Conservation (phyloP, 2,329 filamentous ascomycete genomes). For the Dactylella cylindrospora region DNA sequence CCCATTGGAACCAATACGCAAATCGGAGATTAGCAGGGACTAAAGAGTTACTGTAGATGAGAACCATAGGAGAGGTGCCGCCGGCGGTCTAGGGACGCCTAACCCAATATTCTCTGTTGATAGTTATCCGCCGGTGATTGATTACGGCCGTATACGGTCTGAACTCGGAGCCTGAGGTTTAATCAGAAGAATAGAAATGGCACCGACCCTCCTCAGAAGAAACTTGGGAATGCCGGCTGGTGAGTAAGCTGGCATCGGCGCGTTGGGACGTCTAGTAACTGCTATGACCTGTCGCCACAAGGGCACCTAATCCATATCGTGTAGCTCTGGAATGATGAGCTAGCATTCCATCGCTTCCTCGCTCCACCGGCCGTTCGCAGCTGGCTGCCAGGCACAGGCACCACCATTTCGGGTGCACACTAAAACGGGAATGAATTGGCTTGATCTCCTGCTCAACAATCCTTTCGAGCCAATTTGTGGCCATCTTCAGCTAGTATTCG, state of each 20-base stretch:
- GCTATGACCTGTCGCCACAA: conserved; percentile 10
- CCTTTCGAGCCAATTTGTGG: conserved; percentile 14
- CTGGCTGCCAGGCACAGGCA: conserved; percentile 30
- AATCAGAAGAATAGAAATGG: not conserved
- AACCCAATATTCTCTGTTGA: too few species aligned
- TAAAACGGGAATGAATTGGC: conserved; percentile 3
- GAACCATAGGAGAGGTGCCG: conserved; percentile 34
- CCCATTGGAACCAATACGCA: conserved; percentile 30
- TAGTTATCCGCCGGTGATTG: too few species aligned
- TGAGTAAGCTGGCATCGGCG: conserved; percentile 10
- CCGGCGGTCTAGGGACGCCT: too few species aligned
- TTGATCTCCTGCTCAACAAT: conserved; percentile 6
- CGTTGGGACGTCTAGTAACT: conserved; percentile 7
- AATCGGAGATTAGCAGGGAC: conserved; percentile 30
- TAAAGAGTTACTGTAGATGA: conserved; percentile 31
- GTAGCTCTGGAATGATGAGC: conserved; percentile 33
- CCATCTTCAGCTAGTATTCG: not conserved
- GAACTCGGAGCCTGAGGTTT: too few species aligned
- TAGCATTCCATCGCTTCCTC: conserved; percentile 38
- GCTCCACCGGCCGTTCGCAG: conserved; percentile 28
- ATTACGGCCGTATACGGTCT: too few species aligned
- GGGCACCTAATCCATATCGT: conserved; percentile 18
- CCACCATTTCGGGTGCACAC: conserved; percentile 2
- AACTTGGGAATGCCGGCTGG: conserved; percentile 1
- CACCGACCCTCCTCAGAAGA: conserved; percentile 15